These are phyloP conservation scores for Vachellia pachyceras DNA, from an alignment of 306 rosid genomes.

Conservation along the genomic window DNA sequence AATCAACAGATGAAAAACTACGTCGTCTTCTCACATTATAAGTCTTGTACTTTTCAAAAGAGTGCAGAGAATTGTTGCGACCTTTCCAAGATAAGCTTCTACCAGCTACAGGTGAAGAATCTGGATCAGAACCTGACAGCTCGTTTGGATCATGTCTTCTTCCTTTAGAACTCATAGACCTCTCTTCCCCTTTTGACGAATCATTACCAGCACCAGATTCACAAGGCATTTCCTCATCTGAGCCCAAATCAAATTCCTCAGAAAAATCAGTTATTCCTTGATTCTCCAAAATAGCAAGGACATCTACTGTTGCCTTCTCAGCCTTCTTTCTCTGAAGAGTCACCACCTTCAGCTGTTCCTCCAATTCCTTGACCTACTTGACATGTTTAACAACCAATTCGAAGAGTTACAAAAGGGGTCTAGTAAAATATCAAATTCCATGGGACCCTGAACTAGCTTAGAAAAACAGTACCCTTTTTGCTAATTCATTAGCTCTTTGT, in stretches of 20 bases:
- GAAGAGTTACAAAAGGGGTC: slow-evolving; percentile 24
- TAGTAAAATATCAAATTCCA: slow-evolving; percentile 28
- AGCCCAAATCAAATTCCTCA: slow-evolving; percentile 69
- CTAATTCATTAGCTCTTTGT: slow-evolving; percentile 85
- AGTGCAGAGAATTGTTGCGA: slow-evolving; percentile 53
- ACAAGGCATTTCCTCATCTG: slow-evolving; percentile 69
- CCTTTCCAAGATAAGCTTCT: slow-evolving; percentile 97
- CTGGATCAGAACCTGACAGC: slow-evolving; percentile 60
- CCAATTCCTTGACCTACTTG: slow-evolving; percentile 78
- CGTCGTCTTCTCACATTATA: slow-evolving; percentile 54
- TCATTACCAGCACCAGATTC: slow-evolving; percentile 61
- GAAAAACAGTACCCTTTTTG: slow-evolving; percentile 59
- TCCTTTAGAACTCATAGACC: slow-evolving; percentile 43
- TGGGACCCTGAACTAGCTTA: slow-evolving; percentile 28
- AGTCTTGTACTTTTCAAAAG: slow-evolving; percentile 65
- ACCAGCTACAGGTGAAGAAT: slow-evolving; percentile 62
- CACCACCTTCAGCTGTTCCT: slow-evolving; percentile 76
- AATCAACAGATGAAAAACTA: slow-evolving; percentile 57
- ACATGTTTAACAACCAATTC: neutral
- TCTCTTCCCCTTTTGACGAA: slow-evolving; percentile 45
- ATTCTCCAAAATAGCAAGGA: slow-evolving; percentile 87
- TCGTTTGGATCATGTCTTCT: slow-evolving; percentile 62
- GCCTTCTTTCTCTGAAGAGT: slow-evolving; percentile 86
- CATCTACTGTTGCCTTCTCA: slow-evolving; percentile 92
- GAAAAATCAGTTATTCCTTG: slow-evolving; percentile 76